phyloP scores from a whole-genome alignment of 129 eudicot genomes.

The Flaveria ramosissima region DNA sequence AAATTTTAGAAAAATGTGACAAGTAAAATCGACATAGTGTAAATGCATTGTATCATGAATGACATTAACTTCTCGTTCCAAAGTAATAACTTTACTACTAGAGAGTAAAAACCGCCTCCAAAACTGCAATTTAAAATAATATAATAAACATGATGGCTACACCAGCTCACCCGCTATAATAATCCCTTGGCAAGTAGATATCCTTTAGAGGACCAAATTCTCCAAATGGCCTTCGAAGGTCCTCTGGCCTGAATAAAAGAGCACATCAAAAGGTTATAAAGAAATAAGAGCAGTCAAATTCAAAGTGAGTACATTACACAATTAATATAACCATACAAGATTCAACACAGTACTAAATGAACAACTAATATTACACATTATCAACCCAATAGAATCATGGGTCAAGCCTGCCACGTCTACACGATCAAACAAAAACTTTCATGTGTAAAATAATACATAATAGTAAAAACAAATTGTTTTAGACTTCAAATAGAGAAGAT shows the following conservation, averaged over 20 bases:
- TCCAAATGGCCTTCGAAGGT: constrained; percentile 78
- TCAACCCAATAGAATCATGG: neutral
- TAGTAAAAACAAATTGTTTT: neutral
- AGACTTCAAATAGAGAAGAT: neutral
- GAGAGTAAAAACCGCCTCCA: neutral
- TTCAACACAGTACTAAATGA: neutral
- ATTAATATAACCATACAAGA: neutral
- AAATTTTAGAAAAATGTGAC: neutral
- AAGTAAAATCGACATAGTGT: neutral
- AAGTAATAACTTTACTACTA: neutral
- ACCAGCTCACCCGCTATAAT: constrained; percentile 81
- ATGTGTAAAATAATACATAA: too few relatives aligned
- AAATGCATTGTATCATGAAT: neutral
- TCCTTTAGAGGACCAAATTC: constrained; percentile 82
- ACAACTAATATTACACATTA: neutral
- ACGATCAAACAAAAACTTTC: too few relatives aligned
- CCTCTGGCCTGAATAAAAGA: constrained; percentile 66
- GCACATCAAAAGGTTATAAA: neutral
- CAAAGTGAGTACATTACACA: neutral
- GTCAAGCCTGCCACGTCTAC: neutral
- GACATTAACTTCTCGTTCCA: neutral
- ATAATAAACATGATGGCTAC: neutral
- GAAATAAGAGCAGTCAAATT: neutral
- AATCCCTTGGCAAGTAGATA: constrained; percentile 83
- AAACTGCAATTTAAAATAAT: neutral